Evolutionary conservation across 371 early-diverging fungal genomes (phyloP), one percentile per base, ranked within the genome.

Genomic region (Mortierella sp.): DNA sequence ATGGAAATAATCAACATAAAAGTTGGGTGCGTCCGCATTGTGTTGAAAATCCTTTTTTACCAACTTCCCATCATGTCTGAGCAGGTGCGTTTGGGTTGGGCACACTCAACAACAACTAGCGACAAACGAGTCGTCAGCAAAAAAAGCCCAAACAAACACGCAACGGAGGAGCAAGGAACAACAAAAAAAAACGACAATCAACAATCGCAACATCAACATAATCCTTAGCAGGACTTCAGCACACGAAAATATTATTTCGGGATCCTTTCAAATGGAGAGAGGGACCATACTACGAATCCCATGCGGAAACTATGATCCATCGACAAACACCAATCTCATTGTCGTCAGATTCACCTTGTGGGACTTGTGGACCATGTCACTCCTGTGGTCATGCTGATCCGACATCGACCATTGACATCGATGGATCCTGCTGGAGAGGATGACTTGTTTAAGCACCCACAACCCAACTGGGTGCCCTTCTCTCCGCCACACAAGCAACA

Each of bases 11-110:
- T 50, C 68, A 68, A 41, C 66, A 73, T 74, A 74, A 74, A 68
- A 68, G 58, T 58, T 41, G 41, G 22, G 52, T 37, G 58, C 45
- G 70, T 45, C 16, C 63, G 71, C 77, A 76, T 67, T 76, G 71
- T 67, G 70, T 81, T 81, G 82, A 81, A 81, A 69, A 77, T 80
- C 86, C 86, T 86, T 84, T 84, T 86, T 79, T 71, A 72, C 77
- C 77, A 74, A 79, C 74, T 79, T 74, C 80, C 82, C 82, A 85
- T 79, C 86, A 86, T 86, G 86, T 85, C 85, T 85, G 86, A 86
- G 81, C 86, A 86, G 83, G 86, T 86, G 81, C 74, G 86, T 85
- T 40, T 66, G 73, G 64, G 76, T 45, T 34, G 52, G 26, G 58
- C 34, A 58, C 16, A 58, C 58, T 58, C 58, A 16, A 34, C 58